Conservation (phyloP, 148 eudicot species). For the Rhododendron griersonianum region DNA sequence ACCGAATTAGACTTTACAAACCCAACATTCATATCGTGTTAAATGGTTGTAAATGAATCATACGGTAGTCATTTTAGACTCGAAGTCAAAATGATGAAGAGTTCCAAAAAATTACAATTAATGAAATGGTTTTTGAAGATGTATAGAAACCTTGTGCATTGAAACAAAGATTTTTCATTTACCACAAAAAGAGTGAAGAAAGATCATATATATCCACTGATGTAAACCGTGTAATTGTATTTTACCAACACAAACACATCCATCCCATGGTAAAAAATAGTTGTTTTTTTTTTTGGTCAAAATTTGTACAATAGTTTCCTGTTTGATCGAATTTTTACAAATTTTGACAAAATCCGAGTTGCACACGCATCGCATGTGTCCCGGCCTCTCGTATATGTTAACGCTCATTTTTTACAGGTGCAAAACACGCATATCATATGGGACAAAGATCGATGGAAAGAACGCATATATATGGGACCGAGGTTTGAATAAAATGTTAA, state of each 20-base stretch:
- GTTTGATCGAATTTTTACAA: too few relatives aligned
- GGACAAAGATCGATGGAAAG: too few relatives aligned
- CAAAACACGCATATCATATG: background rate
- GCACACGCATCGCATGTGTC: too few relatives aligned
- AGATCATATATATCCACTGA: background rate
- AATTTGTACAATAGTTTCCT: too few relatives aligned
- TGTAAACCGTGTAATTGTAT: too few relatives aligned
- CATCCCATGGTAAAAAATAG: too few relatives aligned
- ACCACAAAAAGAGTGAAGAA: background rate
- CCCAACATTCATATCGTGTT: too few relatives aligned
- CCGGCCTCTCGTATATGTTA: too few relatives aligned
- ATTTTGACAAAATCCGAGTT: too few relatives aligned
- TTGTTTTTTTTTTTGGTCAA: too few relatives aligned
- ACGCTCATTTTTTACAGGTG: background rate
- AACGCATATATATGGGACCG: background rate
- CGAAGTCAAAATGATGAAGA: background rate
- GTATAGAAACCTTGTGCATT: background rate
- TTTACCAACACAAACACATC: background rate
- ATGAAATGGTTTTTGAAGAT: background rate
- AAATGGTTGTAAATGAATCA: background rate
- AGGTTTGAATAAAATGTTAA: background rate
- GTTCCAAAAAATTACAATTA: background rate
- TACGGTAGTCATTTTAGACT: background rate
- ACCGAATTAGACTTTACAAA: too few relatives aligned
- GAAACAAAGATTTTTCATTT: background rate